Conservation (phyloP, 768 basidiomycete species). For the Termitomyces sp. region DNA sequence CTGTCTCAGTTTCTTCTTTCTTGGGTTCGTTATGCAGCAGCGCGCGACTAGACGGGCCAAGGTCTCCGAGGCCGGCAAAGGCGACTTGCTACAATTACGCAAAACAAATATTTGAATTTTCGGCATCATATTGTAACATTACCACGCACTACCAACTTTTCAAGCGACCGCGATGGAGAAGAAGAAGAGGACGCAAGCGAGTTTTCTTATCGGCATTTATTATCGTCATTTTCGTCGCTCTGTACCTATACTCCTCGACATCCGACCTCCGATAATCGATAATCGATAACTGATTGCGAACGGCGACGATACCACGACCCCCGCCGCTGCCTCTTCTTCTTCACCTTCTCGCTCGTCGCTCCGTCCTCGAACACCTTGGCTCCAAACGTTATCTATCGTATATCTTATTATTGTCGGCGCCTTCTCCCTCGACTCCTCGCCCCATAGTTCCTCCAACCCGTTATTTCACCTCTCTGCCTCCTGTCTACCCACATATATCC, state of each 20-base stretch:
- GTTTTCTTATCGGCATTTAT: background rate
- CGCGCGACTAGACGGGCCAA: background rate
- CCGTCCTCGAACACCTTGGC: background rate
- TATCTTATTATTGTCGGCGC: constrained; percentile 3
- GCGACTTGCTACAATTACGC: background rate
- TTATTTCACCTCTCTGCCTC: background rate
- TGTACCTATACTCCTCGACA: background rate
- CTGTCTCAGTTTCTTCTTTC: background rate
- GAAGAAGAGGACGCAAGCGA: background rate
- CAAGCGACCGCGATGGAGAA: background rate
- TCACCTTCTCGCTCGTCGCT: background rate
- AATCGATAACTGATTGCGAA: background rate
- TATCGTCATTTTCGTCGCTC: background rate
- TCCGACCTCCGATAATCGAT: background rate
- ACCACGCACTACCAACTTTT: background rate
- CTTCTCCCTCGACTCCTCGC: background rate
- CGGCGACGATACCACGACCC: background rate
- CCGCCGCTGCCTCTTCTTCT: background rate
- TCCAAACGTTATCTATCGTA: constrained; percentile 1
- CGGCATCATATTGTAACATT: constrained; percentile 2
- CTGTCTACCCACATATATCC: background rate
- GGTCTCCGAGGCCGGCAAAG: background rate
- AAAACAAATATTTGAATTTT: background rate
- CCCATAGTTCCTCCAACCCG: background rate
- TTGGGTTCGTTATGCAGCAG: constrained; percentile 1